phyloP scores from a whole-genome alignment of 2,329 filamentous ascomycete genomes.

The Aspergillus sp. region DNA sequence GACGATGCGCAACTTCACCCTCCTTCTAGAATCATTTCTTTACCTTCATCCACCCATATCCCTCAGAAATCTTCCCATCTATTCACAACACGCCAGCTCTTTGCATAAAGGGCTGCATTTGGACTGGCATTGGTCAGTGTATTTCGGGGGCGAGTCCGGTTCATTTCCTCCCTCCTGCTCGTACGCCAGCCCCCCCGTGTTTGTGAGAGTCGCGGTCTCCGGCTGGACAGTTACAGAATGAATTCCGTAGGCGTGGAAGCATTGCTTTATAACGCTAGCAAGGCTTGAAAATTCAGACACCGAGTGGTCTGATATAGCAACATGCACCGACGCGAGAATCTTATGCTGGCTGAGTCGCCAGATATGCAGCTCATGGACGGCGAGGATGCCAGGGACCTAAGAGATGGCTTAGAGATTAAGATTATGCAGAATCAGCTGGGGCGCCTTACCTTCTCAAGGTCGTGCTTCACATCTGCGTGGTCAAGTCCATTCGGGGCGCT shows the following conservation, averaged over 20 bases:
- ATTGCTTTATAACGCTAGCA: constrained; percentile 64
- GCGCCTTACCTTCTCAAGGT: constrained; percentile 54
- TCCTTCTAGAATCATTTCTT: neutral
- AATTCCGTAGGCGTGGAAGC: constrained; percentile 71
- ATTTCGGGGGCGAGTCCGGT: constrained; percentile 15
- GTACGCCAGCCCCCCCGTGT: neutral
- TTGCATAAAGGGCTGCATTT: constrained; percentile 54
- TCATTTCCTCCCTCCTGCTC: constrained; percentile 9
- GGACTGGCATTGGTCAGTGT: constrained; percentile 51
- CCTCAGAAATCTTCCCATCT: neutral
- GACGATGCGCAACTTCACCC: neutral
- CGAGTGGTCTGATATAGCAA: constrained; percentile 61
- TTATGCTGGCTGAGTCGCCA: constrained; percentile 73
- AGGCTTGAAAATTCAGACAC: constrained; percentile 60
- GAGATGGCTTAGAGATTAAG: constrained; percentile 12
- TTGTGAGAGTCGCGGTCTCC: constrained; percentile 45
- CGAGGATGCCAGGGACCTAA: constrained; percentile 64
- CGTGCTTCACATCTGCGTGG: constrained; percentile 64
- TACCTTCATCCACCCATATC: too few species aligned
- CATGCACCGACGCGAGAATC: constrained; percentile 67
- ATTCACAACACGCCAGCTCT: constrained; percentile 54
- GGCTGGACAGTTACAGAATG: constrained; percentile 72
- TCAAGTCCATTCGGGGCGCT: constrained; percentile 62
- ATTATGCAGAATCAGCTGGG: neutral
- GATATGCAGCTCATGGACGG: constrained; percentile 71